These are phyloP conservation scores for Camelina neglecta DNA, from an alignment of 345 rosid genomes.

Conservation along the genomic window DNA sequence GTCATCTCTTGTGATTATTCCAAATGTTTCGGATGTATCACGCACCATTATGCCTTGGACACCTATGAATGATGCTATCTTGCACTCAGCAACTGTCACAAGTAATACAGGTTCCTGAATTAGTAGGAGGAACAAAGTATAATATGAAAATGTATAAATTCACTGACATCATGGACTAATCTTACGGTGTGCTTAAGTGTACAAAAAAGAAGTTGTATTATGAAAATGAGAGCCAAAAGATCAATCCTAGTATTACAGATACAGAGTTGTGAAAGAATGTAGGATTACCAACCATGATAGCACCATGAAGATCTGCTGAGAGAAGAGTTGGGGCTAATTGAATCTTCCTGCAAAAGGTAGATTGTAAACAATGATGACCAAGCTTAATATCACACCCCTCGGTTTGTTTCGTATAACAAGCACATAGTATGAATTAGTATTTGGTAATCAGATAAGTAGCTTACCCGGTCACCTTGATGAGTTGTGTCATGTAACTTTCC, in stretches of 20 bases:
- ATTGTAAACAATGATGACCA: constrained; percentile 15
- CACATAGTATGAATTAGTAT: neutral
- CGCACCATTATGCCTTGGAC: constrained; percentile 80
- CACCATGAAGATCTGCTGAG: constrained; percentile 73
- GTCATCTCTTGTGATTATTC: constrained; percentile 68
- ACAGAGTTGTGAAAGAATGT: neutral
- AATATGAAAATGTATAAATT: neutral
- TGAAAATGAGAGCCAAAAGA: constrained; percentile 15
- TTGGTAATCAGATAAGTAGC: constrained; percentile 1
- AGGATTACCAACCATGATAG: constrained; percentile 60
- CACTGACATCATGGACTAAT: constrained; percentile 9
- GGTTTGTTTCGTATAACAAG: neutral
- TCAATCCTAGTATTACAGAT: neutral
- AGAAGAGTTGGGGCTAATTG: constrained; percentile 58
- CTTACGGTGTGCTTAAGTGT: neutral
- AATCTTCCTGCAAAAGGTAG: constrained; percentile 53
- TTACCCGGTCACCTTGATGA: constrained; percentile 63
- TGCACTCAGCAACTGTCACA: constrained; percentile 76
- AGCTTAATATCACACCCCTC: constrained; percentile 24
- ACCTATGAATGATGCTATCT: constrained; percentile 62
- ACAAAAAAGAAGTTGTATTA: neutral
- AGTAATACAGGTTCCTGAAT: neutral
- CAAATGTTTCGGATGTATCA: constrained; percentile 94
- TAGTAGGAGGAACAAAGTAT: neutral
- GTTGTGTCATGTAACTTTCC: constrained; percentile 61